Conservation (phyloP, 768 basidiomycete genomes). For the Calocybe indica region DNA sequence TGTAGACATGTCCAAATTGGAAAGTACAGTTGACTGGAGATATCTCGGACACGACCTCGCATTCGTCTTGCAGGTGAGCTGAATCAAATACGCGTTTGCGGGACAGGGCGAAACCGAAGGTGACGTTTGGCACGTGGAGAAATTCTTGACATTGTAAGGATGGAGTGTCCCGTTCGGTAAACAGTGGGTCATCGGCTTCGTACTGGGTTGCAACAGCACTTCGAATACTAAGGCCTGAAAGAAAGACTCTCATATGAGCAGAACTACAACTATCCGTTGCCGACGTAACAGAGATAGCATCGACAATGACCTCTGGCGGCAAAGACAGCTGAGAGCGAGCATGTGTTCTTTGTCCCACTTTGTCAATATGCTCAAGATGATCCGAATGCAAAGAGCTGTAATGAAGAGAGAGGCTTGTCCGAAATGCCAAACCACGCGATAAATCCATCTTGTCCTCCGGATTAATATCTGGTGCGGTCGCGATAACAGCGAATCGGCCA, state of each 20-base stretch:
- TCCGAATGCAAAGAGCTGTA: slow-evolving; percentile 45
- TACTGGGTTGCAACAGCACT: slow-evolving; percentile 62
- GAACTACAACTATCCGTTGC: slow-evolving; percentile 26
- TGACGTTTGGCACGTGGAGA: slow-evolving; percentile 29
- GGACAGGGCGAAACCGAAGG: slow-evolving; percentile 20
- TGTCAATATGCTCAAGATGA: slow-evolving; percentile 30
- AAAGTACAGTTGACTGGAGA: slow-evolving; percentile 20
- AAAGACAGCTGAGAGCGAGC: slow-evolving; percentile 51
- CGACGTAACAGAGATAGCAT: slow-evolving; percentile 34
- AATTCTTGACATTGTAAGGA: slow-evolving; percentile 36
- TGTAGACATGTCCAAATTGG: slow-evolving; percentile 66
- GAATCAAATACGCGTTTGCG: slow-evolving; percentile 15
- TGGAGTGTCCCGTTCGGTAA: slow-evolving; percentile 48
- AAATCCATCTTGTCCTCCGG: slow-evolving; percentile 60
- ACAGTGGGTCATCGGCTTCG: slow-evolving; percentile 60
- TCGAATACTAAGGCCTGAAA: slow-evolving; percentile 48
- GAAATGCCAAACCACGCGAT: slow-evolving; percentile 62
- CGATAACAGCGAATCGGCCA: slow-evolving; percentile 54
- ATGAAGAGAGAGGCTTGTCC: slow-evolving; percentile 45
- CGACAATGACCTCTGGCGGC: slow-evolving; percentile 42
- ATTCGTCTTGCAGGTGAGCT: slow-evolving; percentile 20
- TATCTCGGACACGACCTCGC: slow-evolving; percentile 18
- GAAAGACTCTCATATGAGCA: slow-evolving; percentile 34
- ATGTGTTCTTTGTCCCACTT: slow-evolving; percentile 30
- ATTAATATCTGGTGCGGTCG: slow-evolving; percentile 80